Base-by-base conservation (phyloP, 2,329 filamentous ascomycete genomes). In the Aspergillus bombycis region DNA sequence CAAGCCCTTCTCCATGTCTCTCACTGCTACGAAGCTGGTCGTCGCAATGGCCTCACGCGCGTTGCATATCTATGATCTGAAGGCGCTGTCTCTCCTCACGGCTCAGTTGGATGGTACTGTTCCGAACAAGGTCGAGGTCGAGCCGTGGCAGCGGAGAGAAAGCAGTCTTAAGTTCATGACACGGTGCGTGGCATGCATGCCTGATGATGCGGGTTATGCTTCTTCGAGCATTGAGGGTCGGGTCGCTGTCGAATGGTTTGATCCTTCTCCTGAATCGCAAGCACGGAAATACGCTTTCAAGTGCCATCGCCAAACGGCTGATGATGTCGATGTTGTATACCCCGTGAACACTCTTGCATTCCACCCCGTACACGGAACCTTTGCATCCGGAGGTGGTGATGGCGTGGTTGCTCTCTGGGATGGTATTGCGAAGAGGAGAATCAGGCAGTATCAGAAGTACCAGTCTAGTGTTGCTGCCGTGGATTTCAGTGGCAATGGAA, bases 201-300 rank as follows among this genome's bases (percentile, higher is more conserved):
- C 95, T 16, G 94, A 95, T 72, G 95, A 97, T 69, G 91, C 91
- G 12, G 95, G 95, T 6, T 99, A 98, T 76, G 94, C 94, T 11
- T 94, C 91, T 1, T 92, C 88, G 63, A 94, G 90, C 72, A 99
- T 99, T 72, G 95, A 99, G 76, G 95, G 95, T 5, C 89, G 95
- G 71, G 93, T 99, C 2, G 94, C 94, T 0, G 95, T 99, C 1
- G 95, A 99, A 78, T 98, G 94, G 92, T 98, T 99, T 76, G 95
- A 98, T 75, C 92, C 95, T 19, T 92, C 89, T 6, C 83, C 88
- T 48, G 91, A 94, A 77, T 94, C 91, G 4, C 94, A 98, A 80
- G 90, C 91, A 45, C 88, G 94, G 69, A 98, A 97, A 78, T 99
- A 98, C 77, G 95, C 95, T 16, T 99, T 99, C 87, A 99, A 99